Base-by-base conservation (phyloP, 2,329 filamentous ascomycete genomes). In the Xylariaceae sp. region DNA sequence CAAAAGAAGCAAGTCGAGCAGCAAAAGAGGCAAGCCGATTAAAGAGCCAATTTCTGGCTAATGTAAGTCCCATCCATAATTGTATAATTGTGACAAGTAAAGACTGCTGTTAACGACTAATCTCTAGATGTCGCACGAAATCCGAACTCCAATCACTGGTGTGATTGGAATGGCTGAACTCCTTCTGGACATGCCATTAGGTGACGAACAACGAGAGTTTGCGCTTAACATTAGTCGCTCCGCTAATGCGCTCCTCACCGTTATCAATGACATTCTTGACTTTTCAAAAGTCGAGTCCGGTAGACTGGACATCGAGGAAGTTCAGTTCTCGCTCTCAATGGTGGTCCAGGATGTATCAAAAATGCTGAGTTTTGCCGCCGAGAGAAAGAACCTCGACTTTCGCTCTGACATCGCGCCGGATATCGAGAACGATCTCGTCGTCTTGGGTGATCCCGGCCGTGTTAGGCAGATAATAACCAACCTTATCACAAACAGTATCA, bases 241-340 rank as follows among this genome's bases (percentile, higher is more conserved):
- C 6, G 89, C 87, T 0, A 91, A 93, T 57, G 90, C 88, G 2
- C 73, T 96, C 2, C 75, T 96, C 17, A 93, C 89, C 0, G 87
- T 96, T 39, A 95, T 96, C 69, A 95, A 96, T 63, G 90, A 96
- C 63, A 95, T 95, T 50, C 75, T 96, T 1, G 90, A 95, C 69
- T 92, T 95, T 66, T 94, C 89, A 4, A 95, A 95, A 68, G 86
- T 90, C 1, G 89, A 92, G 66, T 89, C 86, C 9, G 88, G 89
- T 3, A 78, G 86, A 7, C 71, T 92, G 17, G 88, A 91, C 56
- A 86, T 92, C 39, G 88, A 91, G 68, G 87, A 91, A 61, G 87
- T 91, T 0, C 87, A 90, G 55, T 93, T 92, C 61, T 89, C 86
- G 28, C 74, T 91, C 2, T 85, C 84, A 0, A 76, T 89, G 1